phyloP scores from a whole-genome alignment of 805 yeast species.

The Nakazawaea wyomingensis region DNA sequence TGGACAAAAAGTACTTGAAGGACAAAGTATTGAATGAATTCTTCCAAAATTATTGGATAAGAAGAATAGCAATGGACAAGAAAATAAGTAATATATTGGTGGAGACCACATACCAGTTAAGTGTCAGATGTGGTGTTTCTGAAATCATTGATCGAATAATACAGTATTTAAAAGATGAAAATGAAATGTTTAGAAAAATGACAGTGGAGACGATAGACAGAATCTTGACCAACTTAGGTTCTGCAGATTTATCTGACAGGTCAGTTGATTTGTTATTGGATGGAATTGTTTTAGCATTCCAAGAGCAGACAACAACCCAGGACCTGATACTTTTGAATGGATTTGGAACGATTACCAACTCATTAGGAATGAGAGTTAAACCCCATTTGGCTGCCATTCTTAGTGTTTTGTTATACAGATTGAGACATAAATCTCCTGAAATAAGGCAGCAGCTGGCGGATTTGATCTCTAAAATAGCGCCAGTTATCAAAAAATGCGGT shows the following conservation, averaged over 20 bases:
- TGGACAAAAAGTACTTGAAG: conserved; percentile 44
- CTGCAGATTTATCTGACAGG: conserved; percentile 56
- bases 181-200: conserved; percentile 77
- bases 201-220: conserved; percentile 64
- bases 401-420: conserved; percentile 63
- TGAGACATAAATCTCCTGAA: conserved; percentile 65
- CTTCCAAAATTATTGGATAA: conserved; percentile 71
- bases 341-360: conserved; percentile 55
- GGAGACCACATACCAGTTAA: conserved; percentile 64
- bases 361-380: conserved; percentile 58
- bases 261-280: conserved; percentile 66
- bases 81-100: conserved; percentile 56
- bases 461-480: conserved; percentile 59
- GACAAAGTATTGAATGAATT: conserved; percentile 56
- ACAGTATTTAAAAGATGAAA: conserved; percentile 66
- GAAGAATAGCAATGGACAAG: conserved; percentile 70
- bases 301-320: conserved; percentile 59
- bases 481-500: conserved; percentile 58
- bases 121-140: conserved; percentile 63
- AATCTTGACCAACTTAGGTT: conserved; percentile 45
- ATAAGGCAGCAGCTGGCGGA: conserved; percentile 85
- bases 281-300: conserved; percentile 75
- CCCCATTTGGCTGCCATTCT: conserved; percentile 73
- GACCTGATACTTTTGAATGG: conserved; percentile 54
- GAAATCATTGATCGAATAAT: conserved; percentile 54